These are phyloP conservation scores for Potentilla sterilis DNA, from an alignment of 306 rosid genomes.

Conservation along the genomic window DNA sequence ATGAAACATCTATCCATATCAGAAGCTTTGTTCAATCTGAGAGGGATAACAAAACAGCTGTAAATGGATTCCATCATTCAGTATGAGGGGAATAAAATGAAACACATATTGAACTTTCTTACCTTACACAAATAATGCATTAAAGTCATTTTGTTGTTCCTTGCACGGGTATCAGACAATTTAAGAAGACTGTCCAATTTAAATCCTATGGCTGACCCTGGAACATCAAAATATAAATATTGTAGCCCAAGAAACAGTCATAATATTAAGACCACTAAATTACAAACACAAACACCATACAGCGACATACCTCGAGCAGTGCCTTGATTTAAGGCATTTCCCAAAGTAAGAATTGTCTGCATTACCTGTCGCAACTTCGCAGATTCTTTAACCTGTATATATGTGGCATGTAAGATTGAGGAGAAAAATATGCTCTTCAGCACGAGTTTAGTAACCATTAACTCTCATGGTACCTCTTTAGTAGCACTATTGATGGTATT, in stretches of 20 bases:
- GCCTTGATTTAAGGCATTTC: slow-evolving; percentile 97
- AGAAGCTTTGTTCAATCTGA: too few relatives aligned
- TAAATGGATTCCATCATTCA: too few relatives aligned
- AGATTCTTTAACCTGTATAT: slow-evolving; percentile 86
- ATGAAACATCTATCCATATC: too few relatives aligned
- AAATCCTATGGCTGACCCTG: slow-evolving; percentile 98
- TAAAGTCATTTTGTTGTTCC: slow-evolving; percentile 97
- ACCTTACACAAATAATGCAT: slow-evolving; percentile 99
- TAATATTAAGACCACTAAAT: neutral
- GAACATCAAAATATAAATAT: slow-evolving; percentile 24
- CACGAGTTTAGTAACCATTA: slow-evolving; percentile 25
- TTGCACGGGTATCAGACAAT: slow-evolving; percentile 96
- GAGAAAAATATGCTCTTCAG: slow-evolving; percentile 17
- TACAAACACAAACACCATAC: neutral
- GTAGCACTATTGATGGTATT: slow-evolving; percentile 77
- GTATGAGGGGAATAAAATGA: neutral
- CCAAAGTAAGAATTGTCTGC: slow-evolving; percentile 98
- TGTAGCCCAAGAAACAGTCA: slow-evolving; percentile 17
- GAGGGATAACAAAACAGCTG: too few relatives aligned
- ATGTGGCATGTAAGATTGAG: slow-evolving; percentile 26
- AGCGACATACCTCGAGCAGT: slow-evolving; percentile 74
- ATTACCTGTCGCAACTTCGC: slow-evolving; percentile 87
- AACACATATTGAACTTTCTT: slow-evolving; percentile 14
- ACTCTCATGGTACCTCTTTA: slow-evolving; percentile 62
- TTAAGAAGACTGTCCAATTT: slow-evolving; percentile 98